Evolutionary conservation across 306 rosid genomes (phyloP).

Genomic region (Alnus glutinosa): DNA sequence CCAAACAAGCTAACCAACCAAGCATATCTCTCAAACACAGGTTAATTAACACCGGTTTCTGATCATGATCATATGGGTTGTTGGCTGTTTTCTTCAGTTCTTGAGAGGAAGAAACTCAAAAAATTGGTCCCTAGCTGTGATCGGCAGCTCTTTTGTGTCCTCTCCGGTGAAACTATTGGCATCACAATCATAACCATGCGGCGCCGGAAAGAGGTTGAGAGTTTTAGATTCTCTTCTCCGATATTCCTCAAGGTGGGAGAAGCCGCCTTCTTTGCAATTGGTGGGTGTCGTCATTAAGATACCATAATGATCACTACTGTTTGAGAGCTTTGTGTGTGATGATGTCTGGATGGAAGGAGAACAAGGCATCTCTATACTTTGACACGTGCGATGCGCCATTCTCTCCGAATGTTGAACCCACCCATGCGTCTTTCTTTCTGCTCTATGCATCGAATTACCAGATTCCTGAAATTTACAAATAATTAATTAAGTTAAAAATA

Average conservation of each 20-base stretch:
- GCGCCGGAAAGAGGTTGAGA: conserved; percentile 61
- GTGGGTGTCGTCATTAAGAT: conserved; percentile 20
- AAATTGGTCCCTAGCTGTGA: conserved; percentile 34
- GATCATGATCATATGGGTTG: neutral
- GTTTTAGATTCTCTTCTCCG: conserved; percentile 36
- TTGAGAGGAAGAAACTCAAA: conserved; percentile 62
- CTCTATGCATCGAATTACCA: conserved; percentile 31
- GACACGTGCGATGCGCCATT: conserved; percentile 21
- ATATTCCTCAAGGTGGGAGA: conserved; percentile 17
- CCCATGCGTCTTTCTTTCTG: conserved; percentile 31
- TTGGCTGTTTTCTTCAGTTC: conserved; percentile 22
- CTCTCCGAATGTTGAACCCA: too few species aligned
- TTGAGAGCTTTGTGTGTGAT: conserved; percentile 16
- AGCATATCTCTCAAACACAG: neutral
- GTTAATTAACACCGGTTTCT: neutral
- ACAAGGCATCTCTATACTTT: conserved; percentile 33
- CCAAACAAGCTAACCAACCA: neutral
- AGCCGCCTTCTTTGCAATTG: conserved; percentile 14
- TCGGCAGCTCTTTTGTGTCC: conserved; percentile 19
- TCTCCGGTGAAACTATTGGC: conserved; percentile 9
- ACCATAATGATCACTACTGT: conserved; percentile 9
- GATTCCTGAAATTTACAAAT: conserved; percentile 50
- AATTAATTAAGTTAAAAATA: conserved; percentile 1
- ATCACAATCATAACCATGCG: conserved; percentile 28
- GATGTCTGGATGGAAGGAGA: conserved; percentile 20